Evolutionary conservation across 2,329 filamentous ascomycete species (phyloP).

Genomic region (Aspergillus sp.): DNA sequence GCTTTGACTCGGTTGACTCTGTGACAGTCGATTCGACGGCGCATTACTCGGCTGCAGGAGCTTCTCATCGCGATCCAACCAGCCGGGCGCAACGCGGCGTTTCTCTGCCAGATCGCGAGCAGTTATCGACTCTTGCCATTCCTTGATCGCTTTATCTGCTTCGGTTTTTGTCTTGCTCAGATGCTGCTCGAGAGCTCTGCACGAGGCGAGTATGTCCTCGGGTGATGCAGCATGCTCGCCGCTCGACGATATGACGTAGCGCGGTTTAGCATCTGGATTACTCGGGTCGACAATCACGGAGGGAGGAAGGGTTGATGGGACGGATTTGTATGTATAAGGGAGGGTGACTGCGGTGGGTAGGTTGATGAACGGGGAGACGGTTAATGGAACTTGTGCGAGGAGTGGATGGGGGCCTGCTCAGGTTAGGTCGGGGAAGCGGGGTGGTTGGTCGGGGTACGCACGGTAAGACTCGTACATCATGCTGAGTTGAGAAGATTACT

Average conservation of each 20-base stretch:
- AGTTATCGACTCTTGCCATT: conserved; percentile 68
- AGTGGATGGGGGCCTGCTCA: conserved; percentile 75
- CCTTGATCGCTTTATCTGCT: conserved; percentile 66
- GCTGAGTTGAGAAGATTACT: neutral
- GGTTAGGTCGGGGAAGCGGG: conserved; percentile 11
- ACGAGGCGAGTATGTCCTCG: conserved; percentile 81
- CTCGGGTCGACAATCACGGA: conserved; percentile 63
- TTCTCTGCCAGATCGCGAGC: conserved; percentile 67
- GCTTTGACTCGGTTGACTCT: conserved; percentile 29
- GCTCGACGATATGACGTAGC: conserved; percentile 78
- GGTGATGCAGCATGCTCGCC: conserved; percentile 85
- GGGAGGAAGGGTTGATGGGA: conserved; percentile 83
- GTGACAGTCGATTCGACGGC: conserved; percentile 12
- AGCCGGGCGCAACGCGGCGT: conserved; percentile 65
- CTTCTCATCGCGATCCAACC: conserved; percentile 66
- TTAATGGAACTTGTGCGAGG: conserved; percentile 88
- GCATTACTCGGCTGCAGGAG: conserved; percentile 57
- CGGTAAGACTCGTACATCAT: conserved; percentile 52
- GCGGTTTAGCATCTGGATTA: conserved; percentile 54
- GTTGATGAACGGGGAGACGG: conserved; percentile 90
- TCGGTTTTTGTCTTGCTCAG: conserved; percentile 70
- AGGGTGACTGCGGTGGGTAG: conserved; percentile 88
- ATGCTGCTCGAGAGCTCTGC: conserved; percentile 76
- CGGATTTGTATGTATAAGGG: conserved; percentile 91
- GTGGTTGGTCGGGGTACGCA: conserved; percentile 31